Conservation (phyloP, 768 basidiomycete species). For the Collybia sordida region DNA sequence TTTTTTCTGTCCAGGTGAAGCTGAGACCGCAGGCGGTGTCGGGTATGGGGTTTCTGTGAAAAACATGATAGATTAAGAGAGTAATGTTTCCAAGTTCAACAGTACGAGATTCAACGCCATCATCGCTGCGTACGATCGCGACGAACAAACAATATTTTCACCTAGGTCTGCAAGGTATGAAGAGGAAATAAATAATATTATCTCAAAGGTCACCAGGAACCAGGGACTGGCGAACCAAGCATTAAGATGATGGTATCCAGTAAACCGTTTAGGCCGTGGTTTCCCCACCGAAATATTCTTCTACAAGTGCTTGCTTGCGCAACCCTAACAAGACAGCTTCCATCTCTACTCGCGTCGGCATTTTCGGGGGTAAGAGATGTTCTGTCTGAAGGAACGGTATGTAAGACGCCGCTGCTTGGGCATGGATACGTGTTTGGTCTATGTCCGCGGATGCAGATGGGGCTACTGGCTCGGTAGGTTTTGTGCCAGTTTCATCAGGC, state of each 20-base stretch:
- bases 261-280: constrained; percentile 16
- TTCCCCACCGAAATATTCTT: constrained; percentile 61
- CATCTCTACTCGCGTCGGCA: constrained; percentile 80
- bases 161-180: too few relatives aligned
- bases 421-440: constrained; percentile 37
- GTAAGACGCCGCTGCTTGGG: constrained; percentile 62
- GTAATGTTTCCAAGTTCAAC: too few relatives aligned
- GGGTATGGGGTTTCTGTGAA: too few relatives aligned
- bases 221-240: constrained; percentile 7
- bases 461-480: constrained; percentile 22
- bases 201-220: constrained; percentile 1
- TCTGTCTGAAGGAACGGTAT: constrained; percentile 77
- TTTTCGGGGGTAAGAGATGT: constrained; percentile 69
- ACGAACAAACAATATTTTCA: too few relatives aligned
- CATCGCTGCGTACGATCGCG: too few relatives aligned
- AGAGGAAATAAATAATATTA: background rate
- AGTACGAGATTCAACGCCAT: too few relatives aligned
- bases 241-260: background rate
- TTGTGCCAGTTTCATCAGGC: constrained; percentile 27
- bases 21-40: too few relatives aligned
- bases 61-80: too few relatives aligned
- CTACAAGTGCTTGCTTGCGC: constrained; percentile 78
- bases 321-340: constrained; percentile 71
- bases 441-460: constrained; percentile 20
- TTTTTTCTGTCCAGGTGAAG: too few relatives aligned